phyloP scores from a whole-genome alignment of 2,329 filamentous ascomycete genomes.

The Trichoderma afroharzianum region DNA sequence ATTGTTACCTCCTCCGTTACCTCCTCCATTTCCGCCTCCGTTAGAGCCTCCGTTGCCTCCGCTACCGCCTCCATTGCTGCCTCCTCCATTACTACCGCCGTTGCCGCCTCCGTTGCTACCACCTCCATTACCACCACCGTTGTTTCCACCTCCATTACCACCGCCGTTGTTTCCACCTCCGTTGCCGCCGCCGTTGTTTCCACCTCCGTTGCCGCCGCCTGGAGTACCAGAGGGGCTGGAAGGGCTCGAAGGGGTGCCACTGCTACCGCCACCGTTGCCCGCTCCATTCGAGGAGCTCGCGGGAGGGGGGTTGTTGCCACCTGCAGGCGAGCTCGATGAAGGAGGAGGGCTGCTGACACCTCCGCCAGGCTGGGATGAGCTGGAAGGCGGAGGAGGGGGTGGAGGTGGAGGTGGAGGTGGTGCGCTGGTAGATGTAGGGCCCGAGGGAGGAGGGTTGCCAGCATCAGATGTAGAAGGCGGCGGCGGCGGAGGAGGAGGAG shows the following conservation, averaged over 20 bases:
- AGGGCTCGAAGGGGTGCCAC: not conserved
- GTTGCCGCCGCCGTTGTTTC: not conserved
- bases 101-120: not conserved
- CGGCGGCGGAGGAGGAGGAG: not conserved
- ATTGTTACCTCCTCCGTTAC: not conserved
- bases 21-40: not conserved
- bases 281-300: not conserved
- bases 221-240: not conserved
- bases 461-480: not conserved
- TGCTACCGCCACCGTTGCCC: not conserved
- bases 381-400: not conserved
- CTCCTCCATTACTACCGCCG: not conserved
- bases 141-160: not conserved
- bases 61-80: not conserved
- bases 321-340: not conserved
- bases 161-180: too few relatives aligned
- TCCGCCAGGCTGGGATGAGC: not conserved
- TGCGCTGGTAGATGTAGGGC: not conserved
- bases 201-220: not conserved
- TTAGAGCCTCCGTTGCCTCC: not conserved
- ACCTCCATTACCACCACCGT: not conserved
- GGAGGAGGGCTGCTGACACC: not conserved
- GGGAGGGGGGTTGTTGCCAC: not conserved
- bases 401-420: not conserved
- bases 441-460: not conserved